Evolutionary conservation across 768 basidiomycete species (phyloP), one percentile per base, ranked within the genome.

Genomic region (Termitomyces sp.): DNA sequence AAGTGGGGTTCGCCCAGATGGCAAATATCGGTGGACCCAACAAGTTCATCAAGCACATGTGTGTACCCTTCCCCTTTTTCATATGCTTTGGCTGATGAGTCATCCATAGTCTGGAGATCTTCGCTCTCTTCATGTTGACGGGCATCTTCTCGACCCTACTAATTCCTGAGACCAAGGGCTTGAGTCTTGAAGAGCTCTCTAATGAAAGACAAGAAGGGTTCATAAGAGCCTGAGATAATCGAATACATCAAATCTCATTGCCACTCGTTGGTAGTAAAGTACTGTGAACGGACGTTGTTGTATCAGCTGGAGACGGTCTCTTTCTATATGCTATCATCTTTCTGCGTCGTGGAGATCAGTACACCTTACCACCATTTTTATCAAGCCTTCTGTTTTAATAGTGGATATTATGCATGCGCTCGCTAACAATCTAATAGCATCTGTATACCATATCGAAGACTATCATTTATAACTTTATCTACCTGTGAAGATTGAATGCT

Each of bases 91-190:
- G 48, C 46, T 41, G 8, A 59, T 63, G 5, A 62, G 26, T 33
- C 28, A 8, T 51, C 41, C 3, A 6, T 53, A 87, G 85, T 62
- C 73, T 94, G 50, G 81, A 92, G 71, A 82, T 94, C 53, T 89
- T 93, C 60, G 90, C 90, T 12, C 71, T 90, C 54, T 92, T 92
- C 77, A 94, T 91, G 91, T 69, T 91, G 54, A 91, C 88, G 1
- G 91, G 91, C 45, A 77, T 93, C 57, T 80, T 85, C 74, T 91
- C 92, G 7, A 92, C 91, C 0, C 71, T 91, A 15, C 78, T 93
- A 14, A 67, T 94, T 11, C 87, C 88, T 37, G 92, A 94, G 73
- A 92, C 92, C 46, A 94, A 83, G 69, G 72, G 74, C 42, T 73
- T 64, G 68, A 68, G 79, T 5, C 77, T 91, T 19, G 89, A 91